Percentiles rank a stretch among this genome's conserved stretches.
phyloP scores from a whole-genome alignment of 164 flowering plant species.

The Chloranthus sessilifolius region DNA sequence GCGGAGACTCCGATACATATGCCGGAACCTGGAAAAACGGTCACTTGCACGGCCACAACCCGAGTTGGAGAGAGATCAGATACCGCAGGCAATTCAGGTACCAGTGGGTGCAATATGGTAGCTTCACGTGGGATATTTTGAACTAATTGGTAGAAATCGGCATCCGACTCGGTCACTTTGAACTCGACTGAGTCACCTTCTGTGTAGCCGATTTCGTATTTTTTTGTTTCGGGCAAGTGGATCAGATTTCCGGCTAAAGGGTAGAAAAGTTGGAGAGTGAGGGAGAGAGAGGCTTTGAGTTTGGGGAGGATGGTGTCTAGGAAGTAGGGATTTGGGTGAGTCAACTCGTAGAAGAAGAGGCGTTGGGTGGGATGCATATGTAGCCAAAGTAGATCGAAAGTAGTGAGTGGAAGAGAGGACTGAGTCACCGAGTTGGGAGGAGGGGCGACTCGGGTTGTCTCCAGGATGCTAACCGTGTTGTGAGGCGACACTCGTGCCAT shows the following conservation, averaged over 20 bases:
- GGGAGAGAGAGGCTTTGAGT: conserved; percentile 34
- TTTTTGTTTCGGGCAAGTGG: conserved; percentile 11
- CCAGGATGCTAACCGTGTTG: conserved; percentile 1
- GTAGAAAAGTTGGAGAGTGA: conserved; percentile 33
- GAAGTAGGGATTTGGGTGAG: not conserved
- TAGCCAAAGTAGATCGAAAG: conserved; percentile 10
- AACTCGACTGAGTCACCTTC: conserved; percentile 28
- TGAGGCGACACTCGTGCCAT: not conserved
- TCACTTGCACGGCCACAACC: conserved; percentile 13
- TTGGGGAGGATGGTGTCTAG: conserved; percentile 14
- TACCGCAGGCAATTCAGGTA: conserved; percentile 2
- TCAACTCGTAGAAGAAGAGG: conserved; percentile 13
- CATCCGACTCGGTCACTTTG: conserved; percentile 13
- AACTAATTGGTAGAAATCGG: conserved; percentile 2
- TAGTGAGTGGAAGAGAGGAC: conserved; percentile 9
- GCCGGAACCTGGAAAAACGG: conserved; percentile 15
- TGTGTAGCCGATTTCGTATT: conserved; percentile 22
- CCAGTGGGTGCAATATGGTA: not conserved
- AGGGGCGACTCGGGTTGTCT: conserved; percentile 2
- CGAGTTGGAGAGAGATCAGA: not conserved
- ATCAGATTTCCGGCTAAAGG: conserved; percentile 32
- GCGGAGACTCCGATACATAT: conserved; percentile 11
- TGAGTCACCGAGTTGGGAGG: conserved; percentile 8
- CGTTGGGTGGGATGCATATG: not conserved
- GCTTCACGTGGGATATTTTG: not conserved